phyloP scores from a whole-genome alignment of 495 filamentous ascomycete genomes.

The Cercophora sp. region DNA sequence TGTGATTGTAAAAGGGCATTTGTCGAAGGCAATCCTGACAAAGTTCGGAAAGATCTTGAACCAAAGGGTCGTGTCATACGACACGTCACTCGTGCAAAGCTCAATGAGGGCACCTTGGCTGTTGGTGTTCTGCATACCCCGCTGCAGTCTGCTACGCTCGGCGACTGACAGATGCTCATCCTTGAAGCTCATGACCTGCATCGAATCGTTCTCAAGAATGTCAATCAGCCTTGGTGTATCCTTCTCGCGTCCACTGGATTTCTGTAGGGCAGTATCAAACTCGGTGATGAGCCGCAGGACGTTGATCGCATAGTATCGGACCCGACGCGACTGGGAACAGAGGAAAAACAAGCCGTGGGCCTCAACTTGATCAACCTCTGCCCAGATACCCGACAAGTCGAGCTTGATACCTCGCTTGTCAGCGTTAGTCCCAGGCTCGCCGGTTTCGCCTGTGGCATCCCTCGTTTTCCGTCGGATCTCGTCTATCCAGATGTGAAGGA shows the following conservation, averaged over 20 bases:
- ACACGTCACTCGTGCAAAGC: slow-evolving; percentile 90
- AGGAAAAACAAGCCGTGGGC: slow-evolving; percentile 98
- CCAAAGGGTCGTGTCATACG: slow-evolving; percentile 93
- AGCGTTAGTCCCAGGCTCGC: slow-evolving; percentile 52
- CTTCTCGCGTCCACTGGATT: slow-evolving; percentile 52
- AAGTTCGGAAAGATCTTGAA: slow-evolving; percentile 97
- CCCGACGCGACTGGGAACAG: slow-evolving; percentile 87
- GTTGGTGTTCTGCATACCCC: slow-evolving; percentile 81
- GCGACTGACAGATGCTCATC: slow-evolving; percentile 90
- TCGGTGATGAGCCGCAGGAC: slow-evolving; percentile 90
- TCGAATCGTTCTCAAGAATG: slow-evolving; percentile 85
- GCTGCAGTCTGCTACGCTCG: slow-evolving; percentile 86
- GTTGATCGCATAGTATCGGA: slow-evolving; percentile 85
- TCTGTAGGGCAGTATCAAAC: slow-evolving; percentile 84
- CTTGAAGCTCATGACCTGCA: slow-evolving; percentile 84
- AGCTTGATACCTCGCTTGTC: slow-evolving; percentile 67
- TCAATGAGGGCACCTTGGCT: slow-evolving; percentile 84
- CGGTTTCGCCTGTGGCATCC: slow-evolving; percentile 60
- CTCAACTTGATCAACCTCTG: slow-evolving; percentile 93
- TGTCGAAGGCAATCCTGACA: slow-evolving; percentile 83
- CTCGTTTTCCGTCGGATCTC: slow-evolving; percentile 85
- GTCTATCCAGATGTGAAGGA: slow-evolving; percentile 94
- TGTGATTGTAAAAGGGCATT: slow-evolving; percentile 84
- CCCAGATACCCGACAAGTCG: slow-evolving; percentile 80
- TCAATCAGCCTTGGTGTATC: slow-evolving; percentile 70